Base-by-base conservation (phyloP, 306 rosid species). In the Rubus idaeus region DNA sequence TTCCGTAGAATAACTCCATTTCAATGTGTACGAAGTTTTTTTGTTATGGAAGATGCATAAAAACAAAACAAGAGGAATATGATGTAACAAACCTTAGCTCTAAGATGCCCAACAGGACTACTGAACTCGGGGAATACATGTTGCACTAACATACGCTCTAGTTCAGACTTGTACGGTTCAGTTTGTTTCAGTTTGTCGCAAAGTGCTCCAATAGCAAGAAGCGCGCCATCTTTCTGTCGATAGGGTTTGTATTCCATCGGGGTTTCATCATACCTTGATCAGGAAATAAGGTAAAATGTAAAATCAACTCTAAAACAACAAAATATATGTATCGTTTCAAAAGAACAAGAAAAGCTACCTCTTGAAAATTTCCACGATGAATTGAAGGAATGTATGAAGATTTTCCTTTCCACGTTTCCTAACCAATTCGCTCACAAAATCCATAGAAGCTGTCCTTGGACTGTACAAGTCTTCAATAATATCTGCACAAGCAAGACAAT, bases 361-460 rank as follows among this genome's bases (percentile, higher is more conserved):
- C 77, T 88, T 88, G 80, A 94, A 94, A 69, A 89, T 84, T 72
- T 82, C 96, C 66, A 90, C 98, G 10, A 94, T 86, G 83, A 90
- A 94, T 56, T 87, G 97, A 76, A 94, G 87, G 76, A 91, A 94
- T 79, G 88, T 94, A 6, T 89, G 97, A 80, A 94, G 97, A 86
- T 94, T 94, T 84, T 91, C 98, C 66, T 91, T 94, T 78, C 97
- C 98, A 35, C 97, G 94, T 82, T 91, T 94, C 74, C 98, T 85
- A 71, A 94, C 96, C 86, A 94, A 80, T 91, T 94, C 98, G 71
- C 95, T 91, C 57, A 94, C 97, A 85, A 94, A 94, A 83, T 94
- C 98, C 96, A 94, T 94, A 56, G 98, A 86, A 56, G 98, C 98
- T 55, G 98, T 94, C 84, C 98, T 89, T 40, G 98, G 98, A 87